These are phyloP conservation scores for Decorospora gaudefroyi DNA, from an alignment of 2,329 filamentous ascomycete genomes.

Conservation along the genomic window DNA sequence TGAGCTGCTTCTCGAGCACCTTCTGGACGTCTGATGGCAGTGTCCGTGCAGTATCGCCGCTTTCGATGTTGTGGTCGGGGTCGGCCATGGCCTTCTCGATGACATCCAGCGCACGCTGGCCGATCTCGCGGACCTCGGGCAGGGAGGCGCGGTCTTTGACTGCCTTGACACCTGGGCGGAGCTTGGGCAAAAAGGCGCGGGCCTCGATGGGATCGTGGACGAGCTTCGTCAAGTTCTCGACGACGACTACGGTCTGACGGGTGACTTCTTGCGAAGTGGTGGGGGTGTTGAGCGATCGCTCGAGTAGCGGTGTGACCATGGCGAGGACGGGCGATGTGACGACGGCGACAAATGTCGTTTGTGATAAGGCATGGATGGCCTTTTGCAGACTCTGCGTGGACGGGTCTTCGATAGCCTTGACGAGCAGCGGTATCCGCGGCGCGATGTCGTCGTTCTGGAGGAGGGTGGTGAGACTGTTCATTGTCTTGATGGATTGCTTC, in stretches of 20 bases:
- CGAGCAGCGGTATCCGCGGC: constrained; percentile 85
- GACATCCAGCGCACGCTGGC: constrained; percentile 76
- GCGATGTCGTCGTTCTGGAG: constrained; percentile 97
- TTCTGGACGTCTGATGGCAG: constrained; percentile 73
- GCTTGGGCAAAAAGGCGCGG: constrained; percentile 89
- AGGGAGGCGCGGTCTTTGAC: constrained; percentile 88
- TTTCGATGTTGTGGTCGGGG: constrained; percentile 59
- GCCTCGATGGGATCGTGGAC: constrained; percentile 96
- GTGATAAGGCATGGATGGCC: constrained; percentile 93
- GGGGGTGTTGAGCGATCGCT: constrained; percentile 90
- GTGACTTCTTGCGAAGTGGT: constrained; percentile 91
- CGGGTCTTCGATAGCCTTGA: constrained; percentile 94
- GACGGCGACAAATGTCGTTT: constrained; percentile 97
- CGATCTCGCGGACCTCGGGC: constrained; percentile 91
- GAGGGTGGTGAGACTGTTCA: constrained; percentile 86
- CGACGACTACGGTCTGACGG: constrained; percentile 92
- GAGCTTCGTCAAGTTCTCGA: constrained; percentile 97
- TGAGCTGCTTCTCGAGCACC: constrained; percentile 75
- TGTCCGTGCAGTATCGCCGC: constrained; percentile 64
- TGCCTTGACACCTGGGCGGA: constrained; percentile 88
- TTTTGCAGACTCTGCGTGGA: constrained; percentile 87
- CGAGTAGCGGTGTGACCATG: constrained; percentile 89
- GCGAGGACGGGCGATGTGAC: constrained; percentile 95
- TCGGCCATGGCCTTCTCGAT: constrained; percentile 90
- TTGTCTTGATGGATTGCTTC: constrained; percentile 89